Conservation (phyloP, 371 early-diverging fungal species). For the Nematocida homosporus region DNA sequence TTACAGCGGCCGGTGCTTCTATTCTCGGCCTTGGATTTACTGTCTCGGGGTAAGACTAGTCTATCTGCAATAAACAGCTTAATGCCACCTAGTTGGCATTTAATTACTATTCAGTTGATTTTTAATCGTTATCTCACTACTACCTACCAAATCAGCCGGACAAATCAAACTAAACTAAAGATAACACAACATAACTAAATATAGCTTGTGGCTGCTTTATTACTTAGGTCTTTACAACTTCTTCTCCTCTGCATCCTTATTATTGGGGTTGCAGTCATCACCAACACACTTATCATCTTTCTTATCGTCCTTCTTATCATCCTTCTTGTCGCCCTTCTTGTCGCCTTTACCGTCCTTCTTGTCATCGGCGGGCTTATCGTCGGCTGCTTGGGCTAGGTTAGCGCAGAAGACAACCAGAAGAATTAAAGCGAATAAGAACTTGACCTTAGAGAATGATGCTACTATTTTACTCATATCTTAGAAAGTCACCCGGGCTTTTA, state of each 20-base stretch:
- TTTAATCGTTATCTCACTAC: no score
- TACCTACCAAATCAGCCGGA: no score
- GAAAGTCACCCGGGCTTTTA: no score
- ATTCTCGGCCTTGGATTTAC: slow-evolving; percentile 37
- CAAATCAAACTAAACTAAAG: no score
- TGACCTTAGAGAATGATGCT: no score
- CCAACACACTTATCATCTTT: not conserved
- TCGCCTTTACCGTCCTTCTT: not conserved
- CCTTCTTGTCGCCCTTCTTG: not conserved
- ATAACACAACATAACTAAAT: no score
- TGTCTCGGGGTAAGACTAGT: slow-evolving; percentile 12
- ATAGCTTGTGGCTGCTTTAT: not conserved
- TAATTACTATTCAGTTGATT: not conserved
- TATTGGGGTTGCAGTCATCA: slow-evolving; percentile 1
- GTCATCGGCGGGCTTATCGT: not conserved
- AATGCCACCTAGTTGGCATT: not conserved
- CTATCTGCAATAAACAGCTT: not conserved
- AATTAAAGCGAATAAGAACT: no score
- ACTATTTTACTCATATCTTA: no score
- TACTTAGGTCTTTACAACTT: not conserved
- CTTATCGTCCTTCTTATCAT: not conserved
- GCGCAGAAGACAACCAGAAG: not conserved
- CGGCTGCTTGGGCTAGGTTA: not conserved
- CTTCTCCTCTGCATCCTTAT: not conserved
- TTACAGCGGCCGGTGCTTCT: slow-evolving; percentile 1